A percentile compares a stretch with the other conserved stretches of the same genome.
phyloP scores from a whole-genome alignment of 371 early-diverging fungal genomes.

The Mortierella sp. region DNA sequence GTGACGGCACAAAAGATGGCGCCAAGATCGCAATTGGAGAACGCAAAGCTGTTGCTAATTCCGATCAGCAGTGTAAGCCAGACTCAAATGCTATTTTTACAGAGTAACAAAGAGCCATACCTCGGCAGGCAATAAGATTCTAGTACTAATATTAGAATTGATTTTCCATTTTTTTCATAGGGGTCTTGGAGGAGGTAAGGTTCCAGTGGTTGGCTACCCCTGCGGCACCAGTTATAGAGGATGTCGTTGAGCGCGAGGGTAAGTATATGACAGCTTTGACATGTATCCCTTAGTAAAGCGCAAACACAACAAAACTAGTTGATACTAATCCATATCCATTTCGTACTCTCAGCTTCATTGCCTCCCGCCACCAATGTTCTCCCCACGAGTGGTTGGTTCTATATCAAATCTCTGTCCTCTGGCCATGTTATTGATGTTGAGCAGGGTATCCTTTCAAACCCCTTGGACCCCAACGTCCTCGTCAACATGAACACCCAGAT shows the following conservation, averaged over 20 bases:
- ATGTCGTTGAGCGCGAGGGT: slow-evolving; percentile 18
- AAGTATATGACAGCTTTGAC: not conserved
- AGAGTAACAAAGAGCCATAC: not conserved
- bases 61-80: slow-evolving; percentile 50
- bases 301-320: not conserved
- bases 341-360: slow-evolving; percentile 1
- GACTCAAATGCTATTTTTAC: not conserved
- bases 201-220: slow-evolving; percentile 35
- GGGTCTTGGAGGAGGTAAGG: slow-evolving; percentile 47
- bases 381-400: slow-evolving; percentile 54
- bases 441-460: slow-evolving; percentile 23
- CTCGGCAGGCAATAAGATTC: no score
- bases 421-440: slow-evolving; percentile 50
- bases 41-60: slow-evolving; percentile 44
- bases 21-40: slow-evolving; percentile 53
- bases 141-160: slow-evolving; percentile 21
- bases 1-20: slow-evolving; percentile 53
- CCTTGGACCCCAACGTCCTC: slow-evolving; percentile 37
- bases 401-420: slow-evolving; percentile 42
- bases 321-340: not conserved
- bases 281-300: not conserved
- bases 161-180: slow-evolving; percentile 7
- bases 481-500: slow-evolving; percentile 27
- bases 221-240: slow-evolving; percentile 11
- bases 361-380: slow-evolving; percentile 12